Evolutionary conservation across 176 grass and related monocot species (phyloP).

Genomic region (Triticum dicoccoides): DNA sequence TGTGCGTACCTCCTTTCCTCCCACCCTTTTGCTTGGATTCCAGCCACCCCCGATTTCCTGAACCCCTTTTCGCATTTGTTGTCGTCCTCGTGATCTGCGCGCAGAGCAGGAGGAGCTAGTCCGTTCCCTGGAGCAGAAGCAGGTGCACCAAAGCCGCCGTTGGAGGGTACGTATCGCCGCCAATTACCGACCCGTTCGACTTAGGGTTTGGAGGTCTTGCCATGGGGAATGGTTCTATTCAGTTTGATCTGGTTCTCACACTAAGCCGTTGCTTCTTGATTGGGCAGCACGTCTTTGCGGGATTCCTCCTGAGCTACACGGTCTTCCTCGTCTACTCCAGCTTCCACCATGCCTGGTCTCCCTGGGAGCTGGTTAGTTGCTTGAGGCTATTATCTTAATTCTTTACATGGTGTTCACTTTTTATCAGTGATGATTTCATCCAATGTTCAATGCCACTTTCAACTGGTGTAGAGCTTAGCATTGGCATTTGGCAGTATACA

Average conservation of each 20-base stretch:
- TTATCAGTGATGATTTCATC: constrained; percentile 5
- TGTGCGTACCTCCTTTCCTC: background rate
- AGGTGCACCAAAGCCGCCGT: constrained; percentile 54
- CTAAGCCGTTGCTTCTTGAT: constrained; percentile 5
- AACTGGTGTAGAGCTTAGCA: background rate
- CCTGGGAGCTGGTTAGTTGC: constrained; percentile 77
- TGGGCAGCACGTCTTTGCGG: constrained; percentile 69
- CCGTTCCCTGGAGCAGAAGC: constrained; percentile 70
- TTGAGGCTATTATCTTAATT: background rate
- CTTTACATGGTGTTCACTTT: background rate
- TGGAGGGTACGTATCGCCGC: constrained; percentile 61
- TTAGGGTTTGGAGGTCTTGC: background rate
- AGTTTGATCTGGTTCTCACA: constrained; percentile 16
- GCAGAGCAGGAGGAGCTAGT: constrained; percentile 96
- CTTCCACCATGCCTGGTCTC: constrained; percentile 76
- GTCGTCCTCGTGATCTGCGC: background rate
- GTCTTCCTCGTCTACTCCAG: constrained; percentile 71
- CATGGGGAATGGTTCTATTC: background rate
- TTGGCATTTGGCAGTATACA: background rate
- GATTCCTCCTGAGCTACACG: constrained; percentile 61
- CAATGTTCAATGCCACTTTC: background rate
- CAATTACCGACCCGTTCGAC: background rate
- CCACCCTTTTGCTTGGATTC: background rate
- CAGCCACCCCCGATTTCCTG: background rate
- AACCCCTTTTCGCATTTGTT: background rate